Conservation (phyloP, 164 flowering plant species). For the Stephania japonica region DNA sequence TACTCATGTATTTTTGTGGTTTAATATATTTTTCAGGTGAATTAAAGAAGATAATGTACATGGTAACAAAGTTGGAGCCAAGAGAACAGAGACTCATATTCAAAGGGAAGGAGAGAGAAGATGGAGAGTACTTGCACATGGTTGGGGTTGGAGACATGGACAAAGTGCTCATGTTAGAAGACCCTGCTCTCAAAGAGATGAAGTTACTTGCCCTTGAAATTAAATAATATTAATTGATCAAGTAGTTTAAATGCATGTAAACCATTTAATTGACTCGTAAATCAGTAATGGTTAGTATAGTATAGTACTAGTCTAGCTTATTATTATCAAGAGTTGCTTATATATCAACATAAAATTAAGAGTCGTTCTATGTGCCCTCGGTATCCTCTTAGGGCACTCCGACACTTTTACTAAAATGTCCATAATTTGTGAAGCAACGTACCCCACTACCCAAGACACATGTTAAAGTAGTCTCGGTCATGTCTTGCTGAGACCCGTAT, state of each 20-base stretch:
- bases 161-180: slow-evolving; percentile 63
- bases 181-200: slow-evolving; percentile 61
- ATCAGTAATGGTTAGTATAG: no score
- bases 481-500: no score
- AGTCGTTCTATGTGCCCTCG: no score
- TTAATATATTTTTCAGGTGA: slow-evolving; percentile 43
- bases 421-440: no score
- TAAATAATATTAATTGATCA: no score
- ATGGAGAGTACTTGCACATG: slow-evolving; percentile 67
- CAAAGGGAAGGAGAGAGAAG: slow-evolving; percentile 81
- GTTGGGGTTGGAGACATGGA: slow-evolving; percentile 72
- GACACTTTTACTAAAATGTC: no score
- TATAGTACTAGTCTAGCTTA: no score
- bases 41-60: slow-evolving; percentile 54
- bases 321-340: not conserved
- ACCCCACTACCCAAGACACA: no score
- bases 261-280: not conserved
- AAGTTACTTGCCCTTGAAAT: slow-evolving; percentile 23
- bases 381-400: no score
- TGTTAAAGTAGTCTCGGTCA: no score
- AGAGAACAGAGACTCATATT: slow-evolving; percentile 62
- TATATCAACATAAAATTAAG: not conserved
- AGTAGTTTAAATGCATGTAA: slow-evolving; percentile 4
- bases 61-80: slow-evolving; percentile 55
- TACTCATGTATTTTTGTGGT: not conserved